Evolutionary conservation across 2,329 filamentous ascomycete genomes (phyloP).

Genomic region (Verticillium zaregamsianum): DNA sequence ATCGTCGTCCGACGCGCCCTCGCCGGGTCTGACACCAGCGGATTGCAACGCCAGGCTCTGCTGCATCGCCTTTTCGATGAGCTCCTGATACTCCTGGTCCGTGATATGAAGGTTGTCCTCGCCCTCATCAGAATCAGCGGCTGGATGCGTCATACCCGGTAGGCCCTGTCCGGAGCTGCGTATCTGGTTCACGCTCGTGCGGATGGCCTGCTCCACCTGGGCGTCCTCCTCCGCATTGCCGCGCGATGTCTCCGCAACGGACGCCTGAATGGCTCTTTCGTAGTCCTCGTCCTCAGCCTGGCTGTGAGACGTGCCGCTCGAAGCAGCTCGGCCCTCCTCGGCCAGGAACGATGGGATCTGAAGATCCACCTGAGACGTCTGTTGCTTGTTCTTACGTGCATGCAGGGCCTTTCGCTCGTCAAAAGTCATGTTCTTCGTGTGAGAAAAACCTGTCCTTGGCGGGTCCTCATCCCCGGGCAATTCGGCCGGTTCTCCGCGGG

Average conservation of each 20-base stretch:
- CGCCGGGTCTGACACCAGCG: slow-evolving; percentile 13
- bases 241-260: slow-evolving; percentile 65
- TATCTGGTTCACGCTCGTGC: slow-evolving; percentile 63
- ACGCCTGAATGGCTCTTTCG: slow-evolving; percentile 66
- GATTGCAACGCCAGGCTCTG: slow-evolving; percentile 37
- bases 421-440: slow-evolving; percentile 41
- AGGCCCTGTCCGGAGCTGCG: slow-evolving; percentile 18
- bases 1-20: slow-evolving; percentile 13
- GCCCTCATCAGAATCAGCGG: slow-evolving; percentile 24
- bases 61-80: slow-evolving; percentile 53
- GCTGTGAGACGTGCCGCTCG: background rate
- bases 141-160: slow-evolving; percentile 4
- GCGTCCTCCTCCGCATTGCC: slow-evolving; percentile 68
- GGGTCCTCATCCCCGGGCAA: slow-evolving; percentile 16
- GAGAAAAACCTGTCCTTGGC: slow-evolving; percentile 41
- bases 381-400: slow-evolving; percentile 34
- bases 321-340: background rate
- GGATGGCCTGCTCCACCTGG: slow-evolving; percentile 67
- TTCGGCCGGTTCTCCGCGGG: background rate
- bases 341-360: background rate
- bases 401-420: slow-evolving; percentile 49
- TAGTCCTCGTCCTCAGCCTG: slow-evolving; percentile 52
- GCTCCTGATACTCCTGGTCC: slow-evolving; percentile 53
- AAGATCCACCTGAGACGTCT: background rate
- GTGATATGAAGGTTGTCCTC: slow-evolving; percentile 40